Conservation (phyloP, 768 basidiomycete genomes). For the Arthromyces matolae region DNA sequence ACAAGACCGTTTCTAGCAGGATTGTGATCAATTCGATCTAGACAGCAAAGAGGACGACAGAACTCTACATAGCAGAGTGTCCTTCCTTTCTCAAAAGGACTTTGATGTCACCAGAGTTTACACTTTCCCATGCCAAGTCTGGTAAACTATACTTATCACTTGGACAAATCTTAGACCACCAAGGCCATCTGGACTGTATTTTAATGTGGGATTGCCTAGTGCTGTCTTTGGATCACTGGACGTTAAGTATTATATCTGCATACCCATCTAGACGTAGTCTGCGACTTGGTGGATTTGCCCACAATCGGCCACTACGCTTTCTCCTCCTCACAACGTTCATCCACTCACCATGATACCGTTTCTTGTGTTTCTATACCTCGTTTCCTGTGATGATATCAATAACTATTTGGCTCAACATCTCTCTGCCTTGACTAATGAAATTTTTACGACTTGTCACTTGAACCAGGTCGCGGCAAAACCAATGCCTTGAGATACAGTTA, state of each 20-base stretch:
- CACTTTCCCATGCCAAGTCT: no score
- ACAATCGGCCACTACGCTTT: no score
- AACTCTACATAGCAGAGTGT: no score
- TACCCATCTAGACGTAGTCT: no score
- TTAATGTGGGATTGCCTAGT: neutral
- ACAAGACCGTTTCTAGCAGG: neutral
- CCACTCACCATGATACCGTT: neutral
- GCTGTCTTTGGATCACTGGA: neutral
- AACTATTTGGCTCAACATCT: neutral
- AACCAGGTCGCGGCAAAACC: neutral
- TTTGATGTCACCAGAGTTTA: no score
- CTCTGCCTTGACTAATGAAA: conserved; percentile 4
- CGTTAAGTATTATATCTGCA: no score
- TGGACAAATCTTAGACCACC: no score
- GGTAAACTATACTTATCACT: no score
- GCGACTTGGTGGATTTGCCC: no score
- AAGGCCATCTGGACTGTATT: no score
- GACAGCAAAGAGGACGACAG: conserved; percentile 9
- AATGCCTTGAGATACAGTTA: no score
- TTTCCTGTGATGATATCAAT: neutral
- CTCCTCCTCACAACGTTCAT: neutral
- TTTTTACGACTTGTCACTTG: conserved; percentile 12
- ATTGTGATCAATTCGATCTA: conserved; percentile 17
- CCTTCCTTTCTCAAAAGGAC: no score
- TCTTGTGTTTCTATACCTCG: conserved; percentile 11